Base-by-base conservation (phyloP, 1,139 yeast genomes). In the Sugiyamaella xylanicola region DNA sequence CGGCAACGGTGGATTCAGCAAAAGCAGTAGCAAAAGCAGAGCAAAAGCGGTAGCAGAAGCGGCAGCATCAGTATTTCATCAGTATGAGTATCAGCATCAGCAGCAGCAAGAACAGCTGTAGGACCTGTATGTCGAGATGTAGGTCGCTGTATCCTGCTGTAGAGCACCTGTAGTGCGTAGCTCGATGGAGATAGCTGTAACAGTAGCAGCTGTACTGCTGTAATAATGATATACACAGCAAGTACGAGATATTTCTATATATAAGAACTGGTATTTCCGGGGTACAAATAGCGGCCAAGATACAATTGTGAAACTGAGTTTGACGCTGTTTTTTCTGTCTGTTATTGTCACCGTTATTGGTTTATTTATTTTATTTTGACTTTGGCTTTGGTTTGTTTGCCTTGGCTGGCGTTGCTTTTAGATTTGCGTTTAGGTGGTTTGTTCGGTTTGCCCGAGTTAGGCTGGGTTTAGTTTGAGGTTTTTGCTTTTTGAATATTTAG, bases 231-330 rank as follows among this genome's bases (percentile, higher is more conserved):
- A 25, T 25, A 25, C 29, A 25, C 29, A 25, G 29, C 29, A 25
- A 25, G 5, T 25, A 25, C 37, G 37, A 8, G 37, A 15, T 8
- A 8, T n/a, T n/a, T 32, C 17, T 22, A n/a, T 22, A 13, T 41
- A 41, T 41, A 41, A 41, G 45, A 25, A 25, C 25, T 25, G 5
- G 16, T 43, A 43, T 43, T 25, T 43, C 47, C 47, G 47, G 47
- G 47, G 47, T 43, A 43, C 19, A 5, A 25, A 25, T 25, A 9
- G 5, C 15, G 45, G 16, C 2, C 9, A 15, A 41, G n/a, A 13
- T 13, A 41, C 22, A 17, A 4, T 40, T 40, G 16, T 20, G 8
- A 32, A 32, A 32, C 37, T 8, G 37, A 32, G 37, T 40, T 19
- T 8, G 15, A 11, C 9, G 22, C 42, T 16, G 39, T 35, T 35